Evolutionary conservation across 495 filamentous ascomycete species (phyloP).

Genomic region (Penicillium diatomitis): DNA sequence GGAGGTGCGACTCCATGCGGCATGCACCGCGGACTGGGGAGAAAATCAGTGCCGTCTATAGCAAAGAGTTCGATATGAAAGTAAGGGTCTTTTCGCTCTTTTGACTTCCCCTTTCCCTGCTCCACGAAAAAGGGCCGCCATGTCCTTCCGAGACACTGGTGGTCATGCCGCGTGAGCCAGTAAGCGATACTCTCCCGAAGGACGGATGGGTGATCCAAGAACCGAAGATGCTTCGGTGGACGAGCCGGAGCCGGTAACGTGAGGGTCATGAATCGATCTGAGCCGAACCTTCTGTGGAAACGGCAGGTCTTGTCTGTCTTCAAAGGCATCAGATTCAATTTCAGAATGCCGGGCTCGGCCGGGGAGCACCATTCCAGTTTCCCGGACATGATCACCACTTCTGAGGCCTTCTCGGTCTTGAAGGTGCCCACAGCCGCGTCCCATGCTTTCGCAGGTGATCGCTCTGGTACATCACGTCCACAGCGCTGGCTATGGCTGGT

Average conservation of each 20-base stretch:
- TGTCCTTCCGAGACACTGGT: constrained; percentile 32
- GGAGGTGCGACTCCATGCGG: constrained; percentile 9
- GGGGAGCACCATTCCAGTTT: constrained; percentile 31
- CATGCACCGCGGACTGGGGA: not conserved
- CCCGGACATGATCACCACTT: constrained; percentile 34
- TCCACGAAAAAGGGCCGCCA: constrained; percentile 43
- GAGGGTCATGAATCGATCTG: constrained; percentile 38
- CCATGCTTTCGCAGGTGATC: constrained; percentile 31
- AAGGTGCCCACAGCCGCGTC: constrained; percentile 27
- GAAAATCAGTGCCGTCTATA: constrained; percentile 37
- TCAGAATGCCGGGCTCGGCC: constrained; percentile 29
- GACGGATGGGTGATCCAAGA: constrained; percentile 13
- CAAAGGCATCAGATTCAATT: constrained; percentile 32
- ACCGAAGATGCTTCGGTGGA: constrained; percentile 27
- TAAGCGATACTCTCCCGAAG: constrained; percentile 27
- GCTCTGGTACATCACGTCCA: constrained; percentile 27
- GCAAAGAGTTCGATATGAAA: constrained; percentile 47
- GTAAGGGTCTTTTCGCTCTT: constrained; percentile 15
- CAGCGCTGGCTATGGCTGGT: constrained; percentile 19
- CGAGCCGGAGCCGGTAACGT: constrained; percentile 28
- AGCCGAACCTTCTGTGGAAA: constrained; percentile 40
- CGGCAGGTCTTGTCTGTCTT: constrained; percentile 37
- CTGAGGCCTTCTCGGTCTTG: constrained; percentile 27
- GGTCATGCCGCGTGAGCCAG: constrained; percentile 36
- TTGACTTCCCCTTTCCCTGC: constrained; percentile 29